phyloP scores from a whole-genome alignment of 805 yeast genomes.

The Pichia rugopelliculosa region DNA sequence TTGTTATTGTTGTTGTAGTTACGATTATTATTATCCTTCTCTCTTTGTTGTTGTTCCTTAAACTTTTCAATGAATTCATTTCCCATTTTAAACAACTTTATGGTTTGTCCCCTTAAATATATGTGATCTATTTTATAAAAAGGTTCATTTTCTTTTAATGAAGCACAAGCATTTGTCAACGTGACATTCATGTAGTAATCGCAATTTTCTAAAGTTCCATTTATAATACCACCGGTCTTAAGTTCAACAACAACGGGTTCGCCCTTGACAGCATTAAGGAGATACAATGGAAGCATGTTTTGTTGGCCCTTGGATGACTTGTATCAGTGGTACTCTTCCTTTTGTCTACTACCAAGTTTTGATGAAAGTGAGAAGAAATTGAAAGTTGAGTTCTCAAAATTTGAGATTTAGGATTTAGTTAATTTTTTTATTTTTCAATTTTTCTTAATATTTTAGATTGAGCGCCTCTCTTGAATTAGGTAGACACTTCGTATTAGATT shows the following conservation, averaged over 20 bases:
- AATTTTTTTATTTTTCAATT: too few species aligned
- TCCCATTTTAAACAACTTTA: slow-evolving; percentile 69
- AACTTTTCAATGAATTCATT: slow-evolving; percentile 72
- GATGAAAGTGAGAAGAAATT: background rate
- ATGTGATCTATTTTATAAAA: slow-evolving; percentile 62
- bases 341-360: too few species aligned
- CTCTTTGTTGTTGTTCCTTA: slow-evolving; percentile 50
- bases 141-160: slow-evolving; percentile 52
- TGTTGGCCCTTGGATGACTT: background rate
- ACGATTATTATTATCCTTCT: slow-evolving; percentile 21
- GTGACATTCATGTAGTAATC: slow-evolving; percentile 97
- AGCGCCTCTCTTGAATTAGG: too few species aligned
- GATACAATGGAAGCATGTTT: slow-evolving; percentile 78
- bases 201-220: slow-evolving; percentile 77
- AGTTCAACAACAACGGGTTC: slow-evolving; percentile 83
- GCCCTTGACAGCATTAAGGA: slow-evolving; percentile 85
- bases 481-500: too few species aligned
- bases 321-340: too few species aligned
- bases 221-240: slow-evolving; percentile 83
- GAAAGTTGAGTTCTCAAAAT: background rate
- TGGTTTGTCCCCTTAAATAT: slow-evolving; percentile 80
- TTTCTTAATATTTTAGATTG: too few species aligned
- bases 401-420: too few species aligned
- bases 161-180: slow-evolving; percentile 64
- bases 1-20: slow-evolving; percentile 19